Conservation (phyloP, 805 yeast genomes). For the Kodamaea neixiangensis region DNA sequence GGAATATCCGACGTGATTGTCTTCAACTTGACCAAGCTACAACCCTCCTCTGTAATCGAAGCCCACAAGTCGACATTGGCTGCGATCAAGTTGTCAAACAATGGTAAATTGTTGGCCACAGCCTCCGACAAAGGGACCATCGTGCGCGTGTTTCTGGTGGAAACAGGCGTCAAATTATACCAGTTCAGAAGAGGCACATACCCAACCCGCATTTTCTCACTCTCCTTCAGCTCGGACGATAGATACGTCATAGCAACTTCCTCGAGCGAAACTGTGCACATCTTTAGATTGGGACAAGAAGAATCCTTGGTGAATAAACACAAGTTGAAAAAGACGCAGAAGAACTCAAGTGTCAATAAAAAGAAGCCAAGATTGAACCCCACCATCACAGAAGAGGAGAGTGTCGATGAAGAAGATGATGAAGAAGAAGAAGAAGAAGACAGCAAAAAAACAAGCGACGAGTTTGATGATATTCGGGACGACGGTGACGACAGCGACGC, state of each 20-base stretch:
- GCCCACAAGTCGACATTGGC: slow-evolving; percentile 85
- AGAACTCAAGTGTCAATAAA: slow-evolving; percentile 14
- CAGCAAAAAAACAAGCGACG: slow-evolving; percentile 14
- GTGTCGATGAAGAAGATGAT: slow-evolving; percentile 16
- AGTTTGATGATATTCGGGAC: slow-evolving; percentile 16
- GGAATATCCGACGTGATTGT: slow-evolving; percentile 70
- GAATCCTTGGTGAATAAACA: slow-evolving; percentile 44
- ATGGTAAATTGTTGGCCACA: slow-evolving; percentile 82
- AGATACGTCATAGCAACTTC: slow-evolving; percentile 78
- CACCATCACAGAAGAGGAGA: slow-evolving; percentile 32
- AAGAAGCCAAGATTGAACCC: slow-evolving; percentile 16
- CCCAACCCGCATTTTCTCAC: slow-evolving; percentile 74
- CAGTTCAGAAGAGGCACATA: slow-evolving; percentile 88
- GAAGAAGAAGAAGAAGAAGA: slow-evolving; percentile 19
- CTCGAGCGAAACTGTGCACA: slow-evolving; percentile 89
- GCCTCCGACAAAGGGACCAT: slow-evolving; percentile 91
- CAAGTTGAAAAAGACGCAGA: slow-evolving; percentile 21
- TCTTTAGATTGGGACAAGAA: slow-evolving; percentile 70
- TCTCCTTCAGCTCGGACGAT: slow-evolving; percentile 73
- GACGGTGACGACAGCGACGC: slow-evolving; percentile 16
- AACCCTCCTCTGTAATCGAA: slow-evolving; percentile 77
- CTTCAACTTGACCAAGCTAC: slow-evolving; percentile 72
- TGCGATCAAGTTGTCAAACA: slow-evolving; percentile 63
- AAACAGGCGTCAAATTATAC: slow-evolving; percentile 59
- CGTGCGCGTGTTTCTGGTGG: slow-evolving; percentile 74